Percentiles rank a stretch among this genome's conserved stretches.
phyloP scores from a whole-genome alignment of 2,329 filamentous ascomycete species.

The Neodidymelliopsis sp. region DNA sequence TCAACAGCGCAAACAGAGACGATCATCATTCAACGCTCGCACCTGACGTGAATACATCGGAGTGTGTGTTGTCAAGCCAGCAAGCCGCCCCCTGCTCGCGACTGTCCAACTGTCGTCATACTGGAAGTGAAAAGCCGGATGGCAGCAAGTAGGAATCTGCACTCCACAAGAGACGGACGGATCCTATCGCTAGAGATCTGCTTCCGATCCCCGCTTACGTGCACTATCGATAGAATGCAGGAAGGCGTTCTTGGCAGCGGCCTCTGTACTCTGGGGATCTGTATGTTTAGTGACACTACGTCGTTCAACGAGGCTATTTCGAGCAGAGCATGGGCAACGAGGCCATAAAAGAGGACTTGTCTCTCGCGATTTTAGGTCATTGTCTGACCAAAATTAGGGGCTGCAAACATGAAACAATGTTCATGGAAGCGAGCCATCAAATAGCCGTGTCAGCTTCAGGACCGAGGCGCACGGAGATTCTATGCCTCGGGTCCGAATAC shows the following conservation, averaged over 20 bases:
- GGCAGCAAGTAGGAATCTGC: background rate
- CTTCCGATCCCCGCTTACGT: slow-evolving; percentile 9
- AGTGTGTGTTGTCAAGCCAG: slow-evolving; percentile 14
- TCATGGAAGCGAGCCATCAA: slow-evolving; percentile 16
- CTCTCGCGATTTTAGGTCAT: slow-evolving; percentile 5
- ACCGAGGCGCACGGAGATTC: slow-evolving; percentile 20
- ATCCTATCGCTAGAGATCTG: slow-evolving; percentile 11
- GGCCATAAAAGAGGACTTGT: background rate
- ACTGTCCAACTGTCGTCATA: slow-evolving; percentile 9
- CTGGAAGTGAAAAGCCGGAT: background rate
- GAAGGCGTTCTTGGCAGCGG: slow-evolving; percentile 5
- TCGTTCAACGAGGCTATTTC: slow-evolving; percentile 40
- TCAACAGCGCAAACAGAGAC: slow-evolving; percentile 1
- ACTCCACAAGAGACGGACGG: slow-evolving; percentile 9
- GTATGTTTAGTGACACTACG: background rate
- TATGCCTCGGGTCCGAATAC: slow-evolving; percentile 14
- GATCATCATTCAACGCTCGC: slow-evolving; percentile 11
- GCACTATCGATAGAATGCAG: slow-evolving; percentile 9
- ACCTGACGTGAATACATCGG: slow-evolving; percentile 1
- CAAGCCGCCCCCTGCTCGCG: slow-evolving; percentile 13
- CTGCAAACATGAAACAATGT: slow-evolving; percentile 32
- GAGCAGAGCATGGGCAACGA: slow-evolving; percentile 21
- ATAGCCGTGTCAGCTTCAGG: slow-evolving; percentile 18
- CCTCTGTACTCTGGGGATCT: background rate
- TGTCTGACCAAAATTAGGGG: slow-evolving; percentile 21